Percentiles rank a stretch among this genome's conserved stretches.
phyloP scores from a whole-genome alignment of 2,329 filamentous ascomycete genomes.

The Ilyonectria robusta region DNA sequence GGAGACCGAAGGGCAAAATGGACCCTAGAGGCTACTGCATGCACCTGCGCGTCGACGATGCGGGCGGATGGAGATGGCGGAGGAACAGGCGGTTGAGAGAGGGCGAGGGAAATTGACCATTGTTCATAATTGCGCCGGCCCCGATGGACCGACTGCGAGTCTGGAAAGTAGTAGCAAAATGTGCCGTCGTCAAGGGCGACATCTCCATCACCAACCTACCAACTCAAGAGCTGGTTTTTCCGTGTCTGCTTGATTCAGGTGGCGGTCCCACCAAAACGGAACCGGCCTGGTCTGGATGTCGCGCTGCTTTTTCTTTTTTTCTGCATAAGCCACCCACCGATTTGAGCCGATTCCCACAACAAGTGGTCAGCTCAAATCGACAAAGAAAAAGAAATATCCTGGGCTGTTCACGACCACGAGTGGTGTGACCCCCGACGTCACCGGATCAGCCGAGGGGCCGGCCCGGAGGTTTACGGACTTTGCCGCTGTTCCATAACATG shows the following conservation, averaged over 20 bases:
- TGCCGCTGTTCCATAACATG: too few relatives aligned
- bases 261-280: not conserved
- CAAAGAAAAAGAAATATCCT: too few relatives aligned
- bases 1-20: not conserved
- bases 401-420: too few relatives aligned
- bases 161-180: not conserved
- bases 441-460: too few relatives aligned
- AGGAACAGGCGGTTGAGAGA: not conserved
- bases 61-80: not conserved
- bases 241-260: slow-evolving; percentile 1
- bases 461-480: too few relatives aligned
- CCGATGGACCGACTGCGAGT: not conserved
- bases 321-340: not conserved
- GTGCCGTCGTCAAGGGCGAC: not conserved
- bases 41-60: not conserved
- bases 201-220: not conserved
- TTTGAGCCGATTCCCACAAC: not conserved
- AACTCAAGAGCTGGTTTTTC: not conserved
- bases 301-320: not conserved
- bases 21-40: not conserved
- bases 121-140: not conserved
- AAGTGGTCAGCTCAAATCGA: not conserved
- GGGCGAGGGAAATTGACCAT: not conserved
- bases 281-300: not conserved
- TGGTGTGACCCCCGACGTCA: too few relatives aligned